Conservation (phyloP, 2,329 filamentous ascomycete genomes). For the Aureobasidium uvarum region DNA sequence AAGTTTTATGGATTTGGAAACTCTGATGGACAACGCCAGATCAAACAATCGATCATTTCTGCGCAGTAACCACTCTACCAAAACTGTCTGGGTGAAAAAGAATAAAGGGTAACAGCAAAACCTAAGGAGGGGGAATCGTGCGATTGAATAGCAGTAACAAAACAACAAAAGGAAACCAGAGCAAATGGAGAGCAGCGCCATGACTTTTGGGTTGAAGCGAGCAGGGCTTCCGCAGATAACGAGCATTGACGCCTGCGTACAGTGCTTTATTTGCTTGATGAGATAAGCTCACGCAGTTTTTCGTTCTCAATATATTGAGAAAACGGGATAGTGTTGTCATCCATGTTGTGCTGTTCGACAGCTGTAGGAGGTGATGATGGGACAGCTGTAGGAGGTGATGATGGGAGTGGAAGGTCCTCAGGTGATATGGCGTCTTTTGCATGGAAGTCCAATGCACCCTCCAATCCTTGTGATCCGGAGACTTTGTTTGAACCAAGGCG, state of each 20-base stretch:
- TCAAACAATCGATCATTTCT: not conserved
- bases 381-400: conserved; percentile 11
- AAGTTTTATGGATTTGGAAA: not conserved
- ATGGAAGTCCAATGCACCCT: not conserved
- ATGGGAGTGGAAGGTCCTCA: conserved; percentile 22
- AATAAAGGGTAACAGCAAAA: conserved; percentile 7
- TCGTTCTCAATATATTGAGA: conserved; percentile 21
- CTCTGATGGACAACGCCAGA: not conserved
- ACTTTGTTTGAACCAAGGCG: not conserved
- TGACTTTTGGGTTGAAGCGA: not conserved
- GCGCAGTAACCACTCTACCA: not conserved
- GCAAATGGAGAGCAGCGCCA: not conserved
- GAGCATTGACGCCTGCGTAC: conserved; percentile 20
- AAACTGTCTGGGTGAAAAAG: not conserved
- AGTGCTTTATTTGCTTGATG: conserved; percentile 8
- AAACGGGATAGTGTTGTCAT: conserved; percentile 10
- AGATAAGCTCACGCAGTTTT: conserved; percentile 16
- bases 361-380: conserved; percentile 19
- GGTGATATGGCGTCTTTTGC: not conserved
- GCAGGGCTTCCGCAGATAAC: not conserved
- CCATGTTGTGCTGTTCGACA: not conserved
- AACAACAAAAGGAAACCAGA: not conserved
- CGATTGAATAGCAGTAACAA: conserved; percentile 7
- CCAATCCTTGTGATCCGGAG: not conserved
- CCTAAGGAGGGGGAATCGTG: conserved; percentile 26